These are phyloP conservation scores for Linum usitatissimum DNA, from an alignment of 345 rosid species.

Conservation along the genomic window DNA sequence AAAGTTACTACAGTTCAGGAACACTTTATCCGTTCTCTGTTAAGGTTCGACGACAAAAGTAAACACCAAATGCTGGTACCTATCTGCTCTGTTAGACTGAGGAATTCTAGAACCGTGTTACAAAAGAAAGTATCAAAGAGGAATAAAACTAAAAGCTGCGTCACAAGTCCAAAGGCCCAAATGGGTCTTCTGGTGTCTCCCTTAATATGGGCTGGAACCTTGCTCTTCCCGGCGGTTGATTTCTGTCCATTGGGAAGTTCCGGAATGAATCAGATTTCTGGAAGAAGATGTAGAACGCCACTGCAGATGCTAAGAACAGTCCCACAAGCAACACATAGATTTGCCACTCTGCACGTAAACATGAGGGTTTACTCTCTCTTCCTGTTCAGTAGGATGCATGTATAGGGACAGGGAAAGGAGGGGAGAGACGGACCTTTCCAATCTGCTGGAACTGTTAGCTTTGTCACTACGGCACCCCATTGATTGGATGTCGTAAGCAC, in stretches of 20 bases:
- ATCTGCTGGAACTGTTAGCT: constrained; percentile 78
- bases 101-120: no score
- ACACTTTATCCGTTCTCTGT: no score
- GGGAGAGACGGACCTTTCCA: constrained; percentile 63
- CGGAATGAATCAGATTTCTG: constrained; percentile 83
- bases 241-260: constrained; percentile 49
- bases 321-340: constrained; percentile 63
- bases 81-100: no score
- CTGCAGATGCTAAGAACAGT: constrained; percentile 72
- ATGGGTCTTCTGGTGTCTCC: constrained; percentile 51
- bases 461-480: constrained; percentile 82
- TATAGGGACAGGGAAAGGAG: not conserved
- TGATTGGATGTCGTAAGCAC: constrained; percentile 62
- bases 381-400: not conserved
- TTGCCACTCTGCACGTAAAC: constrained; percentile 71
- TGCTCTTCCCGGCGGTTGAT: constrained; percentile 41
- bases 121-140: no score
- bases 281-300: constrained; percentile 65
- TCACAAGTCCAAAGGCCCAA: constrained; percentile 58
- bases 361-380: not conserved
- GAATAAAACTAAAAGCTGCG: not conserved
- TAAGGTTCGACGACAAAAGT: no score
- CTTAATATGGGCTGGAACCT: constrained; percentile 39
- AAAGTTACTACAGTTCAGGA: no score
- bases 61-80: no score